Conservation (phyloP, 805 yeast species). For the Ascoidea tarda region DNA sequence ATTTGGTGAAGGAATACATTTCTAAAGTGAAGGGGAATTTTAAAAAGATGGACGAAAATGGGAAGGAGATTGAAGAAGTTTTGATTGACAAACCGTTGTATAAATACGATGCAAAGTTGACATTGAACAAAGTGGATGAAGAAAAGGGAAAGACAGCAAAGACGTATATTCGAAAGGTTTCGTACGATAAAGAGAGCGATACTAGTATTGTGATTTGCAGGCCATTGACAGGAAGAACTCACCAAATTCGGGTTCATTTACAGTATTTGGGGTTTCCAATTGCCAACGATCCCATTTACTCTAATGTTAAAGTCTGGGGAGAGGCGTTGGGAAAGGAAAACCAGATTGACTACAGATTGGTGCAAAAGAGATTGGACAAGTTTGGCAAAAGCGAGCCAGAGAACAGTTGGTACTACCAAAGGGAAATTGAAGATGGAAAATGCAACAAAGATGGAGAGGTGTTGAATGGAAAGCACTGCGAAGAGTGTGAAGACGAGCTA, state of each 20-base stretch:
- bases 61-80: conserved; percentile 20
- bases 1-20: background rate
- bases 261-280: conserved; percentile 85
- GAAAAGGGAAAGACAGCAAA: conserved; percentile 39
- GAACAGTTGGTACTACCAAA: background rate
- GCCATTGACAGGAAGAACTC: conserved; percentile 90
- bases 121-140: conserved; percentile 35
- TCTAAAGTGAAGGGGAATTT: background rate
- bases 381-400: conserved; percentile 19
- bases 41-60: background rate
- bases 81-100: conserved; percentile 53
- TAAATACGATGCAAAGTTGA: conserved; percentile 62
- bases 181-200: conserved; percentile 49
- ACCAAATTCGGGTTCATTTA: conserved; percentile 87
- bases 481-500: conserved; percentile 14
- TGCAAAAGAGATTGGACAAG: conserved; percentile 16
- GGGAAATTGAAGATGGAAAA: background rate
- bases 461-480: conserved; percentile 9
- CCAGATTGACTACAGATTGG: conserved; percentile 21
- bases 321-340: conserved; percentile 36
- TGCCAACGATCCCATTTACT: conserved; percentile 82
- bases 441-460: background rate
- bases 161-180: conserved; percentile 52
- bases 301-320: conserved; percentile 27
- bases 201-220: conserved; percentile 63